These are phyloP conservation scores for Mycena venus DNA, from an alignment of 768 basidiomycete genomes.

Conservation along the genomic window DNA sequence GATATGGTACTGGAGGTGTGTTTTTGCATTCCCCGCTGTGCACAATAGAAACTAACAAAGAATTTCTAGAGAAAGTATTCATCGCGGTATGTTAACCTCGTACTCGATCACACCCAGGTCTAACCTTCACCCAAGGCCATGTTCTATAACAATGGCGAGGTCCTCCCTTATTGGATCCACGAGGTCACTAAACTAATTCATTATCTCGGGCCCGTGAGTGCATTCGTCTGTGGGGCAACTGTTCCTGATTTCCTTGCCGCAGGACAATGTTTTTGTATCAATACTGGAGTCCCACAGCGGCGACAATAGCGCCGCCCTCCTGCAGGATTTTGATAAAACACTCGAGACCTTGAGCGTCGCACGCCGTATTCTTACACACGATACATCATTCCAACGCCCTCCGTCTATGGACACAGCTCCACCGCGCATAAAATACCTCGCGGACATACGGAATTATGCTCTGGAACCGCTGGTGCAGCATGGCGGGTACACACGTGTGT, in stretches of 20 bases:
- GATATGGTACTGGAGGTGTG: slow-evolving; percentile 25
- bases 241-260: neutral
- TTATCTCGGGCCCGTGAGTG: slow-evolving; percentile 48
- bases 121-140: too few species aligned
- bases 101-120: too few species aligned
- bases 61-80: slow-evolving; percentile 47
- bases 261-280: slow-evolving; percentile 50
- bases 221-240: neutral
- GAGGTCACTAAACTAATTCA: slow-evolving; percentile 49
- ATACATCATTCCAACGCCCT: slow-evolving; percentile 41
- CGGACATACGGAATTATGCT: slow-evolving; percentile 54
- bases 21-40: neutral
- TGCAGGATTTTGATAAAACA: slow-evolving; percentile 39
- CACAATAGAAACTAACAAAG: neutral
- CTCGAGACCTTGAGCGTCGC: slow-evolving; percentile 41
- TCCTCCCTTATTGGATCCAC: slow-evolving; percentile 56
- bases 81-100: too few species aligned
- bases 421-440: slow-evolving; percentile 52
- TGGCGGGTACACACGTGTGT: slow-evolving; percentile 53
- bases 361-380: slow-evolving; percentile 46
- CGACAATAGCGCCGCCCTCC: slow-evolving; percentile 47
- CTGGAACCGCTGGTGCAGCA: slow-evolving; percentile 53
- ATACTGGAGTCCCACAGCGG: slow-evolving; percentile 44
- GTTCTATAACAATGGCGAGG: slow-evolving; percentile 53
- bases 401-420: slow-evolving; percentile 42